Conservation (phyloP, 257 asterid species). For the Handroanthus guayacan region DNA sequence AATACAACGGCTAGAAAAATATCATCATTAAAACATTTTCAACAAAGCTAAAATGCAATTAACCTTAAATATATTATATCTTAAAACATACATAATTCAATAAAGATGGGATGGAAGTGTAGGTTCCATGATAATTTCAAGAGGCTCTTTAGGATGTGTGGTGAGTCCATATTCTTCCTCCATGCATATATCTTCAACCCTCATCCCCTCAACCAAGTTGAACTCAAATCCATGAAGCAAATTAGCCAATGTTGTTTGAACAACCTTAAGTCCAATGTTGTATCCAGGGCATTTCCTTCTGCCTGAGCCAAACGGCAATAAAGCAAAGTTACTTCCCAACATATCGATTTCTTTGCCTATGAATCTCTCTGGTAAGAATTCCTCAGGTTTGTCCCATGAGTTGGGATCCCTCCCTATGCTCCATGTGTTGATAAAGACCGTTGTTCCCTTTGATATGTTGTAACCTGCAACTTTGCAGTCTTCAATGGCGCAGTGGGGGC, state of each 20-base stretch:
- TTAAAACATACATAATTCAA: background rate
- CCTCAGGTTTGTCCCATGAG: constrained; percentile 23
- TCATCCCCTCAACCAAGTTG: constrained; percentile 37
- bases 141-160: constrained; percentile 34
- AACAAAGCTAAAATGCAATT: too few species aligned
- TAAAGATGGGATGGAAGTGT: constrained; percentile 32
- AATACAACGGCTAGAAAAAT: too few species aligned
- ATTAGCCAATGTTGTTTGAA: background rate
- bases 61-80: background rate
- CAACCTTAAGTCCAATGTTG: constrained; percentile 28
- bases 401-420: constrained; percentile 40
- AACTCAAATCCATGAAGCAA: constrained; percentile 42
- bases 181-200: constrained; percentile 32
- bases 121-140: constrained; percentile 37
- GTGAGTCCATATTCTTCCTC: constrained; percentile 39
- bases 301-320: constrained; percentile 40
- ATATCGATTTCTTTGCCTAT: constrained; percentile 24
- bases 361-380: constrained; percentile 39
- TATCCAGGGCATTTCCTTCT: constrained; percentile 36
- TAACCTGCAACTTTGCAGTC: constrained; percentile 42
- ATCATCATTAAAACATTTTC: too few species aligned
- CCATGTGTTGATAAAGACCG: constrained; percentile 36
- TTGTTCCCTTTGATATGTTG: constrained; percentile 38
- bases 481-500: constrained; percentile 37
- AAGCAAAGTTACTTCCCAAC: constrained; percentile 28